Base-by-base conservation (phyloP, 2,329 filamentous ascomycete species). In the Talaromyces marneffei region DNA sequence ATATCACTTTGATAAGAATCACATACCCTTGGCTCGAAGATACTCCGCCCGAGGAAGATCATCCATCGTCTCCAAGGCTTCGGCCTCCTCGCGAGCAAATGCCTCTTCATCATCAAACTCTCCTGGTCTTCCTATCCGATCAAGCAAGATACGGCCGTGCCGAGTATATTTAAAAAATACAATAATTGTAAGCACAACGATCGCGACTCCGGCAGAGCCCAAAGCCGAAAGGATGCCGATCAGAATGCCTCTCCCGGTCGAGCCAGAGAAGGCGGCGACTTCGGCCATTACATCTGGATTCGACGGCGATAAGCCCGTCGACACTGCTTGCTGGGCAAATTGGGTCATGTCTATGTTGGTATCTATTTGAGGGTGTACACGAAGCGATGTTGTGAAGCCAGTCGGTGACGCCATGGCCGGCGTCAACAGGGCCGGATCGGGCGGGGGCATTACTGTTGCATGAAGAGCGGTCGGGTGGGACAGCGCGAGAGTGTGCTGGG, bases 41-140 rank as follows among this genome's bases (percentile, higher is more conserved):
- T 99, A 99, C 73, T 99, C 94, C 40, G 88, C 87, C 73, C 91
- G 82, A 71, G 92, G 86, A 77, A 97, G 82, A 69, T 97, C 94
- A 73, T 97, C 92, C 94, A 99, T 99, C 62, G 85, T 84, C 80
- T 96, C 93, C 74, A 99, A 79, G 62, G 94, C 94, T 76, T 97
- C 92, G 37, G 91, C 92, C 84, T 99, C 94, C 75, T 97, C 94
- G 71, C 90, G 87, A 66, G 87, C 83, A 79, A 96, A 97, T 10
- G 91, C 90, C 78, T 97, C 93, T 75, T 97, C 94, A 77, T 99
- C 94, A 74, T 99, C 94, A 75, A 92, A 99, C 78, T 97, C 94
- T 69, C 94, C 94, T 0, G 94, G 94, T 63, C 93, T 84, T 50
- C 92, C 92, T 74, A 99, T 88, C 66, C 93, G 87, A 78, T 99